Percentiles rank a stretch among this genome's conserved stretches.
phyloP scores from a whole-genome alignment of 352 stramenopile genomes.

The Pythium brassicae region DNA sequence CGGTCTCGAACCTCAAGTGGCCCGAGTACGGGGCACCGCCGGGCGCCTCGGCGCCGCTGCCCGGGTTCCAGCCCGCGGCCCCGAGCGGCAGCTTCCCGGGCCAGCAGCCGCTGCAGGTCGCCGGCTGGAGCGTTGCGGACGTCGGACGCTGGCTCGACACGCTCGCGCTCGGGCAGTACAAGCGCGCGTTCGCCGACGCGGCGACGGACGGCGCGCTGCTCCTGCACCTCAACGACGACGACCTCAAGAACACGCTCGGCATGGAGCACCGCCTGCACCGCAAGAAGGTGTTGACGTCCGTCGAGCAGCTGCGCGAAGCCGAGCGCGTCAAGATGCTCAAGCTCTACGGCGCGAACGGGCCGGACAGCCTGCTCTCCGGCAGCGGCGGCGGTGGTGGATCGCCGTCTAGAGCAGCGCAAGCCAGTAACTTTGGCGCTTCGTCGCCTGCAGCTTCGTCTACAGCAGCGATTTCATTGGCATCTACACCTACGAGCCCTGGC shows the following conservation, averaged over 20 bases:
- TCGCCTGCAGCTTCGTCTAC: not conserved
- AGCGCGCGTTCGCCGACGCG: slow-evolving; percentile 83
- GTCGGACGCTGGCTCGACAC: slow-evolving; percentile 90
- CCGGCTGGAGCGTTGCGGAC: slow-evolving; percentile 85
- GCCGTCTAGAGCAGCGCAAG: not conserved
- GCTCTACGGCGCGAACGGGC: slow-evolving; percentile 26
- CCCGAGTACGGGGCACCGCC: slow-evolving; percentile 30
- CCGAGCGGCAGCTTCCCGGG: slow-evolving; percentile 50
- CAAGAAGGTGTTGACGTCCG: slow-evolving; percentile 94
- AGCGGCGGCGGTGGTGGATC: not conserved
- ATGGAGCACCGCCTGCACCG: slow-evolving; percentile 94
- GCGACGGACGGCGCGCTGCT: slow-evolving; percentile 88
- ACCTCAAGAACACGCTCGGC: slow-evolving; percentile 92
- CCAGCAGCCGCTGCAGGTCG: slow-evolving; percentile 62
- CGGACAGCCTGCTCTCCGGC: slow-evolving; percentile 6
- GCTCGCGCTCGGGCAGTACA: slow-evolving; percentile 86
- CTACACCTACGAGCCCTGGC: not conserved
- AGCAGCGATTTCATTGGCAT: slow-evolving; percentile 1
- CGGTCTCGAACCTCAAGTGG: slow-evolving; percentile 57
- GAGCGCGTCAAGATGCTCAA: slow-evolving; percentile 45
- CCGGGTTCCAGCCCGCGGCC: slow-evolving; percentile 40
- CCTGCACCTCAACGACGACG: slow-evolving; percentile 86
- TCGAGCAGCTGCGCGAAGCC: slow-evolving; percentile 61
- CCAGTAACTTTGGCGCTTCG: not conserved
- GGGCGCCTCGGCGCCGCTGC: not conserved